Conservation (phyloP, 2,329 filamentous ascomycete species). For the Zymoseptoria pseudotritici region DNA sequence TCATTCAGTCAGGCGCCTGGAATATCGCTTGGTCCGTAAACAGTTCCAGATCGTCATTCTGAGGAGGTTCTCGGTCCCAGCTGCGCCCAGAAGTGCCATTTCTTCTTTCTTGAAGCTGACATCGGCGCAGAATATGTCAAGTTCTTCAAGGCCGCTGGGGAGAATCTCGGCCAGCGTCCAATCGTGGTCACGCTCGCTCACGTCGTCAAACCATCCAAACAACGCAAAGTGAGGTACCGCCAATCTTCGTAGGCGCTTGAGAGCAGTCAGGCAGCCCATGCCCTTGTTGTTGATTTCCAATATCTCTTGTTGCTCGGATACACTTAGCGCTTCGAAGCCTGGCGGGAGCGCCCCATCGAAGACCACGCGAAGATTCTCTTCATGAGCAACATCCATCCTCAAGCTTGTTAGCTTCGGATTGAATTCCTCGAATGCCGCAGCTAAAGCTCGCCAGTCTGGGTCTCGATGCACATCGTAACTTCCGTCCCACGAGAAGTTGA, state of each 20-base stretch:
- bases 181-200: conserved; percentile 1
- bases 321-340: not conserved
- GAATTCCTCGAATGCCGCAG: not conserved
- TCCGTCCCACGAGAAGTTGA: not conserved
- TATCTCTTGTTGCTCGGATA: not conserved
- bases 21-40: conserved; percentile 1
- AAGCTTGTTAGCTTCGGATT: conserved; percentile 1
- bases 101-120: conserved; percentile 3
- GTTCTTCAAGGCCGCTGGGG: not conserved
- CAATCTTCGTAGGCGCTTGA: conserved; percentile 2
- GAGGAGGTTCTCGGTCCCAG: not conserved
- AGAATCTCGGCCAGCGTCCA: conserved; percentile 6
- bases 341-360: not conserved
- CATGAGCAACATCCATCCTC: not conserved
- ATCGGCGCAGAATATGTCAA: conserved; percentile 3
- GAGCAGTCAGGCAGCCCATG: not conserved
- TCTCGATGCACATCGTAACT: not conserved
- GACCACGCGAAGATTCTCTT: not conserved
- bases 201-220: conserved; percentile 4
- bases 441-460: not conserved
- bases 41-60: conserved; percentile 3
- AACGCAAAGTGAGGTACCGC: not conserved
- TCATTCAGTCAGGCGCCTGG: not conserved
- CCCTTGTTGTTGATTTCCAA: not conserved
- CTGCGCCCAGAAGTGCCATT: not conserved